Conservation (phyloP, 352 stramenopile species). For the Globisporangium heterothallicum region DNA sequence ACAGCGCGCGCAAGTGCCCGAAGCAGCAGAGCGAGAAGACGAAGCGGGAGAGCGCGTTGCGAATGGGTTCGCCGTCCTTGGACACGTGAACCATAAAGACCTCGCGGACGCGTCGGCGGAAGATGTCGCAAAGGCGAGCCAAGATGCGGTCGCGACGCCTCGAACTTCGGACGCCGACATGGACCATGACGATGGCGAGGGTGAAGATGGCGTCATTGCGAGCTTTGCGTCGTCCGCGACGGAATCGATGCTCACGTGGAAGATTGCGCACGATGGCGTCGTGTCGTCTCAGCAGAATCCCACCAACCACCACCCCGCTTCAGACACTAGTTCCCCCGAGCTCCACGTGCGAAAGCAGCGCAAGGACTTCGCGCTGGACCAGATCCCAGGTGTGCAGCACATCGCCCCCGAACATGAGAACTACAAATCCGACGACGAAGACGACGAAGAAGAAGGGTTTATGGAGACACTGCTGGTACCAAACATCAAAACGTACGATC, state of each 20-base stretch:
- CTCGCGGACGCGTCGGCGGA: conserved; percentile 6
- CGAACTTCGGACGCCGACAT: conserved; percentile 31
- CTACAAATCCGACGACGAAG: conserved; percentile 16
- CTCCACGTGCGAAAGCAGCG: neutral
- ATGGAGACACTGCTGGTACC: conserved; percentile 20
- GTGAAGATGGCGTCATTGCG: conserved; percentile 1
- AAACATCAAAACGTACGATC: conserved; percentile 34
- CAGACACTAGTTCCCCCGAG: no score
- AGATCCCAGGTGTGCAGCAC: conserved; percentile 6
- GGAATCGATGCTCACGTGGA: conserved; percentile 6
- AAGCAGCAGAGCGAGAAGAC: neutral
- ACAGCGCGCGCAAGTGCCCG: no score
- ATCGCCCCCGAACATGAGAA: conserved; percentile 6
- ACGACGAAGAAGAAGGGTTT: conserved; percentile 7
- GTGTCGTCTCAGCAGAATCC: neutral
- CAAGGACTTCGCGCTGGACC: conserved; percentile 4
- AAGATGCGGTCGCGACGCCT: conserved; percentile 1
- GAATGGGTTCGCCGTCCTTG: no score
- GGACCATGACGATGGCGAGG: neutral
- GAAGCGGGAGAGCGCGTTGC: no score
- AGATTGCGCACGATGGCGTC: conserved; percentile 4
- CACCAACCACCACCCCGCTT: no score
- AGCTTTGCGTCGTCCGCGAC: conserved; percentile 5
- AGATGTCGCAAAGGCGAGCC: conserved; percentile 4
- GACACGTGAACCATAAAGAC: conserved; percentile 6